Evolutionary conservation across 2,329 filamentous ascomycete genomes (phyloP), one percentile per base, ranked within the genome.

Genomic region (Colletotrichum spaethianum): DNA sequence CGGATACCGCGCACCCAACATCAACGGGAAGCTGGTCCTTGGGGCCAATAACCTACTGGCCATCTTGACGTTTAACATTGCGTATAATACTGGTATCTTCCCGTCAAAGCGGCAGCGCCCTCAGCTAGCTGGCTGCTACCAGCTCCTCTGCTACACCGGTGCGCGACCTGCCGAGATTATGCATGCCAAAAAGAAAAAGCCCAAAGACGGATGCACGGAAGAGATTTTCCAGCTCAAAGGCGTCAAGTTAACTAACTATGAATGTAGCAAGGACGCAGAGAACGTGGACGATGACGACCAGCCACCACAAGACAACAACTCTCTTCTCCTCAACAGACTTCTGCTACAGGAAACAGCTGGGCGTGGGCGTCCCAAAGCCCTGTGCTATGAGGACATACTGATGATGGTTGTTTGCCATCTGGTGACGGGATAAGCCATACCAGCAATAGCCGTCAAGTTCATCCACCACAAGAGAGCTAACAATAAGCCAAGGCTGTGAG

Each of bases 331-430:
- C 20, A 53, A 77, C 12, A 63, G 74, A 20, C 70, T 80, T 12
- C 72, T 79, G 14, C 63, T 57, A 14, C 33, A 78, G 63, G 74
- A 80, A 74, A 75, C 55, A 28, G 56, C 52, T 7, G 46, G 72
- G 50, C 72, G 75, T 23, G 72, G 75, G 52, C 75, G 75, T 18
- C 76, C 73, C 0, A 80, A 80, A 66, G 75, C 76, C 23, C 75
- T 80, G 36, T 80, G 53, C 62, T 81, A 80, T 55, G 61, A 80
- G 71, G 78, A 81, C 28, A 79, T 81, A 28, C 50, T 64, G 8
- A 67, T 81, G n/a, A 79, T 80, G 38, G 74, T 81, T 31, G 53
- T 79, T 2, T 68, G 66, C n/a, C 63, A 81, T 67, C 76, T 72
- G 1, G 63, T 72, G 2, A 79, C 75, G 3, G 68, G 75, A 50